Percentiles rank a stretch among this genome's conserved stretches.
Conservation (phyloP, 768 basidiomycete genomes). For the Pisolithus microcarpus region DNA sequence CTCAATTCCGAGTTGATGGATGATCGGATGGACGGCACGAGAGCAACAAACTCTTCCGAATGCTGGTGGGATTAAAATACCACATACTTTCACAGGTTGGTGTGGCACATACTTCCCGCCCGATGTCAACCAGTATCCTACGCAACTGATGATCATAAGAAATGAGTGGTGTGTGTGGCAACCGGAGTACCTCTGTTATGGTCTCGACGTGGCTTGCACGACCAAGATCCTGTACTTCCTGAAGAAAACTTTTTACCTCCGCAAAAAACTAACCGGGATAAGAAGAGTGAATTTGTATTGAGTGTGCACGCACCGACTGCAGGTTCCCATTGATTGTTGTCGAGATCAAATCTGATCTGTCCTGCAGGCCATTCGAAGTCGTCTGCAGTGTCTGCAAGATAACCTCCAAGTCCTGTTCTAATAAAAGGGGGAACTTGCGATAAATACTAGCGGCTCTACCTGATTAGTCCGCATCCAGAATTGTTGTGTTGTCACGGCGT, state of each 20-base stretch:
- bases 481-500: slow-evolving; percentile 19
- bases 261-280: slow-evolving; percentile 16
- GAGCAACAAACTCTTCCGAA: slow-evolving; percentile 20
- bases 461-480: slow-evolving; percentile 24
- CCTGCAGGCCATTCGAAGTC: slow-evolving; percentile 14
- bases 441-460: slow-evolving; percentile 11
- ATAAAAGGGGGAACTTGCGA: slow-evolving; percentile 1
- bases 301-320: slow-evolving; percentile 13
- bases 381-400: slow-evolving; percentile 13
- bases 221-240: slow-evolving; percentile 16
- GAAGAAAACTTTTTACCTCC: slow-evolving; percentile 15
- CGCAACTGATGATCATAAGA: slow-evolving; percentile 19
- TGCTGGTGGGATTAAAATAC: slow-evolving; percentile 14
- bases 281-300: not conserved
- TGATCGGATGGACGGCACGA: slow-evolving; percentile 17
- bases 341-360: slow-evolving; percentile 16
- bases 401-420: slow-evolving; percentile 24
- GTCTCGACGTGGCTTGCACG: slow-evolving; percentile 14
- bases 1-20: slow-evolving; percentile 19
- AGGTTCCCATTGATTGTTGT: slow-evolving; percentile 10
- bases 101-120: slow-evolving; percentile 15
- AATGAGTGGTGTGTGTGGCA: not conserved
- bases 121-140: slow-evolving; percentile 17
- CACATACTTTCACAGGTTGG: not conserved
- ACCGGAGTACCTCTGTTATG: slow-evolving; percentile 16